These are phyloP conservation scores for Nemania sp. DNA, from an alignment of 2,329 filamentous ascomycete species.

Conservation along the genomic window DNA sequence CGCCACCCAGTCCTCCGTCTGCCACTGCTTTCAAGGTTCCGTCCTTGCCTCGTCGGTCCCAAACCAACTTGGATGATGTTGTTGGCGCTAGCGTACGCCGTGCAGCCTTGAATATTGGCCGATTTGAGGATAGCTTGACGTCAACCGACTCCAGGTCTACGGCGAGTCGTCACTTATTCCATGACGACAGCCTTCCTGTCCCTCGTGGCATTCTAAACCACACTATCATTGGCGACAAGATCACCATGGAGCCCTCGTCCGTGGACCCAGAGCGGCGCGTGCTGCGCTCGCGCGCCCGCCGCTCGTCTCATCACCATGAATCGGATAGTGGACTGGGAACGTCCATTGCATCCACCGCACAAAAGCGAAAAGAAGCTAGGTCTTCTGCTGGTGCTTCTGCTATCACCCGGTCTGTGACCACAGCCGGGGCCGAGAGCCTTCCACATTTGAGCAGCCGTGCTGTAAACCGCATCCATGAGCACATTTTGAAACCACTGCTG, in stretches of 20 bases:
- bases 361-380: conserved; percentile 53
- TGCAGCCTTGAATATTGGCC: conserved; percentile 66
- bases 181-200: conserved; percentile 61
- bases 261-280: conserved; percentile 51
- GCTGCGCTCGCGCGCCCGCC: conserved; percentile 57
- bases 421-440: conserved; percentile 52
- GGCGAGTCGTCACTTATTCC: conserved; percentile 49
- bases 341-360: conserved; percentile 68
- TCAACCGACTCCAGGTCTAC: conserved; percentile 46
- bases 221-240: conserved; percentile 55
- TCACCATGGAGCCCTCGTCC: conserved; percentile 44
- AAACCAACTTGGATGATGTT: conserved; percentile 72
- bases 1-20: conserved; percentile 43
- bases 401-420: conserved; percentile 62
- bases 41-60: conserved; percentile 64
- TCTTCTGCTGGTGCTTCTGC: conserved; percentile 53
- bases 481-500: conserved; percentile 77
- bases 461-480: conserved; percentile 76
- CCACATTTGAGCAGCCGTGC: conserved; percentile 69
- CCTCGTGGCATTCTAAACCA: conserved; percentile 62
- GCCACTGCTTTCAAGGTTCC: conserved; percentile 51
- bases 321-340: conserved; percentile 90
- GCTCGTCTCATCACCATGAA: conserved; percentile 66
- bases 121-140: conserved; percentile 65
- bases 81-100: conserved; percentile 71